Evolutionary conservation across 1,139 yeast genomes (phyloP), one percentile per base, ranked within the genome.

Genomic region (Lodderomyces jiufengensis): DNA sequence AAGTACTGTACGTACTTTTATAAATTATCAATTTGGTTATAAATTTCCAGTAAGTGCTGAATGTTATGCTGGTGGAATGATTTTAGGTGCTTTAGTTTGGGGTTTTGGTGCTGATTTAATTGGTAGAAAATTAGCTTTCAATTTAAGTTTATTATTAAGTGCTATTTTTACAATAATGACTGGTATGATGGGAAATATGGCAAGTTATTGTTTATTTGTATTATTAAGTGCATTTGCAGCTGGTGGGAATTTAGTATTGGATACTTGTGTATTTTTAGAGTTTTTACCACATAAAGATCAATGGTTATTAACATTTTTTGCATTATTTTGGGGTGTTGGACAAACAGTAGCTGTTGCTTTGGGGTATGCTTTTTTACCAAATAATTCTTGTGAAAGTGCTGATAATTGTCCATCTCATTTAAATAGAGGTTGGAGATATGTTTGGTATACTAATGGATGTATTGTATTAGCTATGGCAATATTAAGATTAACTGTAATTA

Each of bases 251-350:
- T 59, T 78, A 40, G 81, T 76, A 2, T 59, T 78, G 26, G 84
- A 79, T 54, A 75, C 79, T 21, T 69, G 81, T 37, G 76, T 77
- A 5, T 76, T 78, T 46, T 57, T 79, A 38, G 84, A 79, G 49
- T 76, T 66, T 45, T 55, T 78, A 39, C 84, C 84, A 2, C 61
- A 63, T 30, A 70, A 68, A 34, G 59, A 69, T 46, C 79, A 76
- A 47, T 76, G 71, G 67, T 54, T 78, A 41, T 63, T 76, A 36
- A 76, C 82, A 0, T 59, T 74, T 25, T 65, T 78, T 62, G 82
- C 84, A 6, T 59, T 65, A 21, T 78, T 75, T 62, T 78, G 84
- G 83, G 81, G 80, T 39, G 54, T 78, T 35, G 84, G 84, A 28
- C 82, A 77, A 54, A 70, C 80, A 0, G 58, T 78, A 32, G 73